Evolutionary conservation across 73 alveolate genomes (phyloP).

Genomic region (Paramecium octaurelia): DNA sequence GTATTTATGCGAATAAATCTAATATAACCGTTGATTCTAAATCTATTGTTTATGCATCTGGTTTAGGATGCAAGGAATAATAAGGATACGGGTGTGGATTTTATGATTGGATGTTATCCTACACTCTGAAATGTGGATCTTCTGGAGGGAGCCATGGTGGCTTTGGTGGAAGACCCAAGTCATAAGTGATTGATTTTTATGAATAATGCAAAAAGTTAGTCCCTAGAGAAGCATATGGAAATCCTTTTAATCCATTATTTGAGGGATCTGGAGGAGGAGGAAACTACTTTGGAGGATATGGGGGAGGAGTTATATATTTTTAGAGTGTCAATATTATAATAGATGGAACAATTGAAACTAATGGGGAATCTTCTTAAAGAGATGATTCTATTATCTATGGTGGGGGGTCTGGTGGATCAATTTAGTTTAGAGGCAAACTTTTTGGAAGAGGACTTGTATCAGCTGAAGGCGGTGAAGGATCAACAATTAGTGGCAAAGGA

Average conservation of each 20-base stretch:
- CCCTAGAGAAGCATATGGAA: background rate
- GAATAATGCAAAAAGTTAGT: background rate
- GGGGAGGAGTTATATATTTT: background rate
- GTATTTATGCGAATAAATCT: background rate
- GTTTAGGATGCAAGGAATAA: background rate
- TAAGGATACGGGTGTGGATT: background rate
- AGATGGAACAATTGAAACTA: background rate
- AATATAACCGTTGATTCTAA: background rate
- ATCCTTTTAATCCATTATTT: background rate
- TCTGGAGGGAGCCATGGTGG: conserved; percentile 36
- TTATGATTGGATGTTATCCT: background rate
- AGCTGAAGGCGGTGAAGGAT: background rate
- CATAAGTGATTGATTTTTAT: background rate
- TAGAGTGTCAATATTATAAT: background rate
- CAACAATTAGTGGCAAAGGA: background rate
- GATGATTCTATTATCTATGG: background rate
- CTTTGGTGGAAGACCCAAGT: background rate
- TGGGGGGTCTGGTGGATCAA: background rate
- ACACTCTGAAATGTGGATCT: background rate
- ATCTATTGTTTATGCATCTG: background rate
- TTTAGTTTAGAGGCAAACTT: background rate
- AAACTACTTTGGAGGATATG: background rate
- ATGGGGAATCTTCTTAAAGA: background rate
- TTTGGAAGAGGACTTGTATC: background rate
- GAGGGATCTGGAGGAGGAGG: conserved; percentile 20